Conservation (phyloP, 1,284 basidiomycete genomes). For the Bjerkandera adusta region DNA sequence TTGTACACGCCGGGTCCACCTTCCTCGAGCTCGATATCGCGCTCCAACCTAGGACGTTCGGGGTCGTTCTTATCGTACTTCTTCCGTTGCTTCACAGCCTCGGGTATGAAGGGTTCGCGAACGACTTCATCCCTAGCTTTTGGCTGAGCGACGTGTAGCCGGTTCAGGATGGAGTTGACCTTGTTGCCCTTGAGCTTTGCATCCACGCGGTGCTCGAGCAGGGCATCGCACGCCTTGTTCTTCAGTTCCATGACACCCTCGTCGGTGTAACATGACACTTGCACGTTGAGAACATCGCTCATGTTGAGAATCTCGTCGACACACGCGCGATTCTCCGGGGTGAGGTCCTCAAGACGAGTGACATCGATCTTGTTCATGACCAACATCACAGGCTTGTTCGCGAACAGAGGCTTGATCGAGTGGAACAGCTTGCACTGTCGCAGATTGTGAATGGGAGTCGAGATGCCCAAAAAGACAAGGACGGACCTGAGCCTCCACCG, state of each 20-base stretch:
- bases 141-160: constrained; percentile 92
- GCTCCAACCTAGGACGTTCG: constrained; percentile 65
- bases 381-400: constrained; percentile 87
- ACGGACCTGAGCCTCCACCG: constrained; percentile 86
- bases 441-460: neutral
- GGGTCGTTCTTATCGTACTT: constrained; percentile 89
- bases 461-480: too few relatives aligned
- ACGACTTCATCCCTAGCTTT: constrained; percentile 84
- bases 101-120: constrained; percentile 85
- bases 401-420: constrained; percentile 95
- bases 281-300: constrained; percentile 71
- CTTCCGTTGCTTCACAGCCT: constrained; percentile 70
- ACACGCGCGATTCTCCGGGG: constrained; percentile 69
- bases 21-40: constrained; percentile 80
- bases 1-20: constrained; percentile 91
- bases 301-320: constrained; percentile 83
- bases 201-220: constrained; percentile 91
- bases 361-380: constrained; percentile 98
- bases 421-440: constrained; percentile 92
- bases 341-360: constrained; percentile 78
- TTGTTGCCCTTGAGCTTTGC: constrained; percentile 91
- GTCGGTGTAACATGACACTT: constrained; percentile 91
- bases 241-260: constrained; percentile 96
- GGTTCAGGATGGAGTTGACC: constrained; percentile 88
- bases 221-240: constrained; percentile 88